Evolutionary conservation across 306 rosid species (phyloP), one percentile per base, ranked within the genome.

Genomic region (Rosa persica): DNA sequence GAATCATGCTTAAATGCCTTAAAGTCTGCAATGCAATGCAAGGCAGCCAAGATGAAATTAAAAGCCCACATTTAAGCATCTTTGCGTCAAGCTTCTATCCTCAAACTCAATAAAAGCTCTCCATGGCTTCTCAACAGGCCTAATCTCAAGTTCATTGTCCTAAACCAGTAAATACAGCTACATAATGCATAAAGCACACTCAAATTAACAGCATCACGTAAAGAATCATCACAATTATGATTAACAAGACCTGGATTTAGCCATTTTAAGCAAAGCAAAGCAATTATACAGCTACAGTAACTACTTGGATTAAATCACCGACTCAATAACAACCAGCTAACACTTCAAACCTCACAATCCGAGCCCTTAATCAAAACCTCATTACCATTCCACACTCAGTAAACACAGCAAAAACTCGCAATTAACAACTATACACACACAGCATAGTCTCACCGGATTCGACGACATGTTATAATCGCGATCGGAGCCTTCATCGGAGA

Each of bases 401-500:
- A 46, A 0, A 43, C 67, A 39, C 58, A 19, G 65, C 11, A 64
- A 34, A 20, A 79, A 34, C 27, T 71, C 17, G n/a, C 11, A 62
- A 5, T 23, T 54, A 76, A 76, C 11, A 6, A 9, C 46, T 40
- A 25, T 57, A 47, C 30, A 38, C 27, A 30, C 62, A 67, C 9
- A 51, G 11, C 3, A 73, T 20, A 62, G 73, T 61, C 89, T 79
- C 77, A 94, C 96, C 79, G 77, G 71, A 42, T 66, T 70, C 10
- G 83, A 78, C 9, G 85, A 78, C 20, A 75, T 72, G 43, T 92
- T 86, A 8, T 84, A 67, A 72, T 90, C 89, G 70, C 78, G 87
- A 80, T 83, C 83, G 69, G 90, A 87, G 8, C 85, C 64, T 22
- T 4, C 88, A 12, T 82, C 90, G 12, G 87, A 85, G 82, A 82